Conservation (phyloP, 106 monocot species). For the Phalaenopsis aphrodite region DNA sequence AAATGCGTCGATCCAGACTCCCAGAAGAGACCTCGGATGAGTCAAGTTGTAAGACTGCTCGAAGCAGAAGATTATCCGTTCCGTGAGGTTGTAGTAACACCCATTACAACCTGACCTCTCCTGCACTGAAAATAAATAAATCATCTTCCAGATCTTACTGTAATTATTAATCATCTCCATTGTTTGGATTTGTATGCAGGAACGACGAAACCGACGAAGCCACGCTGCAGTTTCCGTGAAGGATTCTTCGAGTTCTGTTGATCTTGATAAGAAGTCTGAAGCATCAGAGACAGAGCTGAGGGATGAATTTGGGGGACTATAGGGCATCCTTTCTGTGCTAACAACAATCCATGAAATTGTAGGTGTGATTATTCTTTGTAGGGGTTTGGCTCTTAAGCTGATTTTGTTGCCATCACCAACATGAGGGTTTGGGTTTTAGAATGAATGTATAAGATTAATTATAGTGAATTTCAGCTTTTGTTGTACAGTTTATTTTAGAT, state of each 20-base stretch:
- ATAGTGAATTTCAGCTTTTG: not conserved
- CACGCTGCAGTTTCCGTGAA: slow-evolving; percentile 19
- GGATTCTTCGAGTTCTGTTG: slow-evolving; percentile 27
- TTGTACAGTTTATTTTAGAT: not conserved
- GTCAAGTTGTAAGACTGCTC: slow-evolving; percentile 63
- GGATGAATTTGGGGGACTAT: not conserved
- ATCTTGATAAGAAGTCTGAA: slow-evolving; percentile 24
- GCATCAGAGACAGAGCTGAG: not conserved
- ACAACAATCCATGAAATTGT: slow-evolving; percentile 1
- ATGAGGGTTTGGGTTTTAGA: not conserved
- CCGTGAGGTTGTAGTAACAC: slow-evolving; percentile 27
- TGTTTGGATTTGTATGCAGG: slow-evolving; percentile 15
- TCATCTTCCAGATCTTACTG: not conserved
- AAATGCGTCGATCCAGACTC: slow-evolving; percentile 59
- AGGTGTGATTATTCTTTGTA: slow-evolving; percentile 4
- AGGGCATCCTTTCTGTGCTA: slow-evolving; percentile 8
- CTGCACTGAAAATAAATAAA: not conserved
- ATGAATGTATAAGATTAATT: not conserved
- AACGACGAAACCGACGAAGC: slow-evolving; percentile 50
- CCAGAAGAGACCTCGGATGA: slow-evolving; percentile 55
- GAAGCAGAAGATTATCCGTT: slow-evolving; percentile 39
- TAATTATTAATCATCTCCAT: not conserved
- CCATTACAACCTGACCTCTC: not conserved
- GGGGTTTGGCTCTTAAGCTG: not conserved
- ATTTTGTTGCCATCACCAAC: not conserved